Percentiles rank a stretch among this genome's conserved stretches.
These are phyloP conservation scores for Zymoseptoria crescenta DNA, from an alignment of 2,329 filamentous ascomycete species.

Conservation along the genomic window DNA sequence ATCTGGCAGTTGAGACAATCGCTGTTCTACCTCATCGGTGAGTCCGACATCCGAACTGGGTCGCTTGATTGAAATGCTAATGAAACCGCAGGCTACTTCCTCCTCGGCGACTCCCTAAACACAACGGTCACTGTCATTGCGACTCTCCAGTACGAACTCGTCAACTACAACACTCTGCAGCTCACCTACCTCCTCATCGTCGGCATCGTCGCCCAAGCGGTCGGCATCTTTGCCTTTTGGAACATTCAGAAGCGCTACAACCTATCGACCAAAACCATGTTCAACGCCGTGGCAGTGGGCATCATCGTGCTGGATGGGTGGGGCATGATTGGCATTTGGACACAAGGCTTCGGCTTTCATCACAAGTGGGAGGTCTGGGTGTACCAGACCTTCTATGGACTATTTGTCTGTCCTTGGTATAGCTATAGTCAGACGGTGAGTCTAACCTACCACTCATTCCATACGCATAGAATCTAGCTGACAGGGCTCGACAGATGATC, in stretches of 20 bases:
- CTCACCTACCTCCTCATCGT: conserved; percentile 60
- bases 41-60: conserved; percentile 2
- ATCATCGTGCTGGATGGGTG: conserved; percentile 55
- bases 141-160: conserved; percentile 58
- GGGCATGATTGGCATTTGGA: conserved; percentile 55
- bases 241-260: conserved; percentile 50
- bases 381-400: conserved; percentile 47
- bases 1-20: conserved; percentile 60
- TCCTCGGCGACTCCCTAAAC: conserved; percentile 62
- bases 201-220: conserved; percentile 54
- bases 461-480: neutral
- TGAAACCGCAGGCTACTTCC: conserved; percentile 47
- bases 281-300: conserved; percentile 54
- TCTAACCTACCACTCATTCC: neutral
- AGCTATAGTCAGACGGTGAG: conserved; percentile 55
- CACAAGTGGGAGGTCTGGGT: conserved; percentile 18
- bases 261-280: conserved; percentile 60
- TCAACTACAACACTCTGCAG: conserved; percentile 57
- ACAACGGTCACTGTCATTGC: conserved; percentile 62
- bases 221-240: conserved; percentile 55
- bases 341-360: conserved; percentile 35
- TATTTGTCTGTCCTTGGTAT: conserved; percentile 63
- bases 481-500: conserved; percentile 44
- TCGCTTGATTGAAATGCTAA: neutral
- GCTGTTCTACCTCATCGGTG: conserved; percentile 55